Evolutionary conservation across 2,329 filamentous ascomycete genomes (phyloP), one percentile per base, ranked within the genome.

Genomic region (Raffaelea albimanens): DNA sequence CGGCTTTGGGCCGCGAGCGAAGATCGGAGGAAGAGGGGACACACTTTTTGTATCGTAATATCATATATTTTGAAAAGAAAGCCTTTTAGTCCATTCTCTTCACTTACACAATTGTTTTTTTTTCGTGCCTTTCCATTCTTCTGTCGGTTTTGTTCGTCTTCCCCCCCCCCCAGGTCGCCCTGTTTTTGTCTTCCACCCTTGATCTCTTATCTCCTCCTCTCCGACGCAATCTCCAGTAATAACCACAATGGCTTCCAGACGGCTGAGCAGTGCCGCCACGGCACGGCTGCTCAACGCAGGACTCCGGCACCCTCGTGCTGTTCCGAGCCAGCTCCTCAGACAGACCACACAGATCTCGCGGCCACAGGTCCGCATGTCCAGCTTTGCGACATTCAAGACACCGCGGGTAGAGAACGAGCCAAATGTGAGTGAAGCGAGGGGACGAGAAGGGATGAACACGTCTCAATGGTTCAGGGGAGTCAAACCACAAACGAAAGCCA

Each of bases 341-440:
- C 38, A 25, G 25, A 7, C 43, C 39, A 8, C 31, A 23, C 40
- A 39, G 7, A 18, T 40, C 16, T 41, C 52, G 3, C 40, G 48
- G 11, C 40, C 50, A 31, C 55, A 57, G 47, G 49, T 53, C 39
- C 67, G 60, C 44, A 58, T 60, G 57, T 67, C 82, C 49, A 84
- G 81, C 8, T 73, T 95, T 54, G 90, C 89, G 44, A 76, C 80
- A 52, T 97, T 96, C 77, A 91, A 87, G 72, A 78, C 90, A 45
- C 93, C 93, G 44, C 82, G 82, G 53, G 80, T 96, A 58, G 72
- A 79, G 62, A 98, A 98, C 63, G 93, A 98, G 71, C 88, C 88
- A n/a, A 98, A 96, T 64, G 90, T 95, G 67, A 65, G 87, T 74
- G 25, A 7, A 29, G 7, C n/a, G n/a, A n/a, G n/a, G n/a, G n/a